Conservation (phyloP, 2,329 filamentous ascomycete species). For the Epichloe aotearoae region DNA sequence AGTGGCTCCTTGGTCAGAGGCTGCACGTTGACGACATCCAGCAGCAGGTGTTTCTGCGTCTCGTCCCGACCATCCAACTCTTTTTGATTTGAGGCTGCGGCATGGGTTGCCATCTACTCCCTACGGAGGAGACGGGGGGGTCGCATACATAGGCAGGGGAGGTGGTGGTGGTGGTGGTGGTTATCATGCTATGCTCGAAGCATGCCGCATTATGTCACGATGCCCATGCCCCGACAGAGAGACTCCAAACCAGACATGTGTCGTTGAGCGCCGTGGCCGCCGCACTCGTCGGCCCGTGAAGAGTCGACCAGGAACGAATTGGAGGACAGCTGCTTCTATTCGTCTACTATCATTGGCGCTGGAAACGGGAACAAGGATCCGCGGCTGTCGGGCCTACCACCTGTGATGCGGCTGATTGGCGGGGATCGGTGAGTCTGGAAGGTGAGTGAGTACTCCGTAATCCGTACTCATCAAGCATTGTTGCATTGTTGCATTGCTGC, state of each 20-base stretch:
- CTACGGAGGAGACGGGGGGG: too few species aligned
- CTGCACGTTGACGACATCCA: conserved; percentile 15
- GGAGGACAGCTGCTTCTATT: too few species aligned
- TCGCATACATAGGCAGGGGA: too few species aligned
- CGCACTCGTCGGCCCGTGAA: too few species aligned
- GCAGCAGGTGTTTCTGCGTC: conserved; percentile 5
- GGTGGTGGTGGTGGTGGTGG: not conserved
- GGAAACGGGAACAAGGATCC: too few species aligned
- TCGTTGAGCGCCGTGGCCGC: not conserved
- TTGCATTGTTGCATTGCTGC: not conserved
- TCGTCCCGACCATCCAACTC: conserved; percentile 10
- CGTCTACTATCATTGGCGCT: too few species aligned
- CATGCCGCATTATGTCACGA: not conserved
- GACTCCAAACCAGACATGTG: not conserved
- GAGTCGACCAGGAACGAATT: too few species aligned
- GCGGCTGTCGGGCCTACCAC: too few species aligned
- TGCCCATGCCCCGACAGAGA: not conserved
- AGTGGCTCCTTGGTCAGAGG: not conserved
- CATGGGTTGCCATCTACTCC: not conserved
- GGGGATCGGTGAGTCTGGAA: too few species aligned
- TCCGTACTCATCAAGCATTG: too few species aligned
- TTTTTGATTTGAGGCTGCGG: not conserved
- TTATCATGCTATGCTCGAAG: not conserved
- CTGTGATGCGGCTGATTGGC: too few species aligned
- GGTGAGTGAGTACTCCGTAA: too few species aligned